These are phyloP conservation scores for Trichoderma pleuroti DNA, from an alignment of 2,329 filamentous ascomycete genomes.

Conservation along the genomic window DNA sequence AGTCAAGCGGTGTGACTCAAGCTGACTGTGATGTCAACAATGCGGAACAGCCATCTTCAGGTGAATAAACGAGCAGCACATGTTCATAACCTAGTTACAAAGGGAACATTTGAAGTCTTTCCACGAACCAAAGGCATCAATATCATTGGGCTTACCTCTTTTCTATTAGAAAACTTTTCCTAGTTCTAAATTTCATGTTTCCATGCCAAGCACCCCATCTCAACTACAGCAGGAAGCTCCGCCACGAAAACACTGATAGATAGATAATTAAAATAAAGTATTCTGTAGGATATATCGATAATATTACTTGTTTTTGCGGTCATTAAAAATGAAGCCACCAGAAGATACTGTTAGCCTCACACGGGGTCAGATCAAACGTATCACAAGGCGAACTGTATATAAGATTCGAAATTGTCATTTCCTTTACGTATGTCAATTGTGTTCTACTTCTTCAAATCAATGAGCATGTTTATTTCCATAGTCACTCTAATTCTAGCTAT, in stretches of 20 bases:
- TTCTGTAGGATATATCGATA: not conserved
- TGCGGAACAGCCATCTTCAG: not conserved
- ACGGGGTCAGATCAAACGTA: not conserved
- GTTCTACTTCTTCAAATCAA: not conserved
- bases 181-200: not conserved
- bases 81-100: not conserved
- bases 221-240: not conserved
- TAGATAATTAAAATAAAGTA: not conserved
- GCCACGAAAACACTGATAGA: not conserved
- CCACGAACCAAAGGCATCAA: not conserved
- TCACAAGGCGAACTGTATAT: not conserved
- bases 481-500: not conserved
- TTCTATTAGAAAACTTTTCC: not conserved
- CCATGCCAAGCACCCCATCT: not conserved
- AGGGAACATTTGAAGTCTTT: not conserved
- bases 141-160: not conserved
- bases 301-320: not conserved
- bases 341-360: not conserved
- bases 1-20: not conserved
- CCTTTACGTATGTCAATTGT: not conserved
- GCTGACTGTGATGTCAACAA: not conserved
- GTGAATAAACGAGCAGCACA: not conserved
- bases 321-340: not conserved
- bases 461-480: not conserved
- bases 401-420: not conserved